Evolutionary conservation across 768 basidiomycete genomes (phyloP).

Genomic region (Leccinum subgranulosum): DNA sequence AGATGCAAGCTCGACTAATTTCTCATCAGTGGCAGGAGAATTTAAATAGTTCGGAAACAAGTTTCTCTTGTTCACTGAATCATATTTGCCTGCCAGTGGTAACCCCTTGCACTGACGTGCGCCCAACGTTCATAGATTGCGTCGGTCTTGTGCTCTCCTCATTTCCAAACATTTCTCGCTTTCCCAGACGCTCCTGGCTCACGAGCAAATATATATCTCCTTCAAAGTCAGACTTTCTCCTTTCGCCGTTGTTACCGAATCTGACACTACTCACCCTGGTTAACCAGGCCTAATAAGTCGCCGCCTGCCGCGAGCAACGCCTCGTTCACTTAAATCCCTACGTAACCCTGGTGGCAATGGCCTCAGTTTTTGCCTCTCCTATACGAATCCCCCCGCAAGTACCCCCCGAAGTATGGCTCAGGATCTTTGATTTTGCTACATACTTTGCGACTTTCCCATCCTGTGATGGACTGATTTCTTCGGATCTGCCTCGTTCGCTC

Average conservation of each 20-base stretch:
- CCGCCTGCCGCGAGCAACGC: not conserved
- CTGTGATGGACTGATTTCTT: constrained; percentile 5
- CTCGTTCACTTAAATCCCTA: not conserved
- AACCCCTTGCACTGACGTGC: not conserved
- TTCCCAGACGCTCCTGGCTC: constrained; percentile 14
- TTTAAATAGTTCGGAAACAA: too few relatives aligned
- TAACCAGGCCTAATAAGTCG: not conserved
- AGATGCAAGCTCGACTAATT: not conserved
- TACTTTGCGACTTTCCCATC: constrained; percentile 10
- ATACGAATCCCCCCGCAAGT: constrained; percentile 4
- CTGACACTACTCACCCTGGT: not conserved
- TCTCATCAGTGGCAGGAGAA: not conserved
- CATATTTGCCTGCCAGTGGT: not conserved
- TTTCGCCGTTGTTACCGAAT: constrained; percentile 1
- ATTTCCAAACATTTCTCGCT: constrained; percentile 1
- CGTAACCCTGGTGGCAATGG: constrained; percentile 9
- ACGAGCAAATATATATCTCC: constrained; percentile 8
- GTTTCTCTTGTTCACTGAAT: not conserved
- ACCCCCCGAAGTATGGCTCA: constrained; percentile 31
- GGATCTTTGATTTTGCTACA: constrained; percentile 22
- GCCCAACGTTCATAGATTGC: not conserved
- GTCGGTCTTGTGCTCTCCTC: not conserved
- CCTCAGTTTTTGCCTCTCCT: not conserved
- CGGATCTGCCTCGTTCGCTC: constrained; percentile 20
- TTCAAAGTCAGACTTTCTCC: not conserved